Evolutionary conservation across 352 stramenopile species (phyloP).

Genomic region (Phytophthora ramorum): DNA sequence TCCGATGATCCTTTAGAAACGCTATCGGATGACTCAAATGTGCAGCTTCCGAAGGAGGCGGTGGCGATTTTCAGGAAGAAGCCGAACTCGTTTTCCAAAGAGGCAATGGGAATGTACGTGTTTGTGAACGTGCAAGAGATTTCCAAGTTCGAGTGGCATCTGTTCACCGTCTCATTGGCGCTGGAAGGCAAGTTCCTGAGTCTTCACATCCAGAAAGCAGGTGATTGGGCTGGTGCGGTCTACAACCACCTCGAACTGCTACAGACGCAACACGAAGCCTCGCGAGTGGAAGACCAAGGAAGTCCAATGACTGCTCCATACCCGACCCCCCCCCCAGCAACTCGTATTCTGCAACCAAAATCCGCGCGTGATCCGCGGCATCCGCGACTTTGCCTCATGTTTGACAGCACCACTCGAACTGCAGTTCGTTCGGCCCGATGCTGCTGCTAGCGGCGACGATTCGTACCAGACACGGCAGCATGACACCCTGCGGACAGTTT

Average conservation of each 20-base stretch:
- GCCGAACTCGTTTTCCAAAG: conserved; percentile 57
- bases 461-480: conserved; percentile 53
- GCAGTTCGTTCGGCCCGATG: conserved; percentile 42
- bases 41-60: conserved; percentile 62
- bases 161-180: conserved; percentile 89
- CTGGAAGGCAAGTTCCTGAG: too few relatives aligned
- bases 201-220: too few relatives aligned
- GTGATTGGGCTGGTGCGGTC: too few relatives aligned
- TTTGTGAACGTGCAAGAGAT: conserved; percentile 85
- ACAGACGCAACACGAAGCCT: too few relatives aligned
- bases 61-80: conserved; percentile 76
- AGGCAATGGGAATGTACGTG: conserved; percentile 76
- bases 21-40: conserved; percentile 61
- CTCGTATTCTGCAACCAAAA: conserved; percentile 54
- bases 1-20: conserved; percentile 67
- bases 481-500: conserved; percentile 45
- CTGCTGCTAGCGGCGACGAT: conserved; percentile 29
- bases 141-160: conserved; percentile 86
- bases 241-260: too few relatives aligned
- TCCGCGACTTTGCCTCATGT: conserved; percentile 48
- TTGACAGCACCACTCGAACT: conserved; percentile 66
- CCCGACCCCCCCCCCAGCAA: conserved; percentile 48
- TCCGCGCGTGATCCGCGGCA: conserved; percentile 38
- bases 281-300: too few relatives aligned
- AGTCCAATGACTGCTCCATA: too few relatives aligned